Conservation (phyloP, 2,329 filamentous ascomycete species). For the Diaporthe vaccinii region DNA sequence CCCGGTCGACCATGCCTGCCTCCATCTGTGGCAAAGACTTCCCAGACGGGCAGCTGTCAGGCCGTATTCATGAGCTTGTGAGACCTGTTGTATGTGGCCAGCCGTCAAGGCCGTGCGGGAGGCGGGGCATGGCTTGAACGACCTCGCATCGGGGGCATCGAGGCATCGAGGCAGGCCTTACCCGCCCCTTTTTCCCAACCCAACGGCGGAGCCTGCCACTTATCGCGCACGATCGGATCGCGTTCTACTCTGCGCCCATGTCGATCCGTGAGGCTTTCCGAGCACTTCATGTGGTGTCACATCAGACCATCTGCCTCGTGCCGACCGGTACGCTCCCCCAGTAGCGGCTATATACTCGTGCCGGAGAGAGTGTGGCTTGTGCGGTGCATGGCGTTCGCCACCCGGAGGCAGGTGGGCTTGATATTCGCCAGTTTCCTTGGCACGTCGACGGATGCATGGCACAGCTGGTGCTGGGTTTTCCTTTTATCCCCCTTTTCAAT, state of each 20-base stretch:
- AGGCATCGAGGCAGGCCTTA: not conserved
- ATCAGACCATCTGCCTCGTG: conserved; percentile 13
- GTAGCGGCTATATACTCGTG: not conserved
- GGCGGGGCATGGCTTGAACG: not conserved
- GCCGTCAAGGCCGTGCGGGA: not conserved
- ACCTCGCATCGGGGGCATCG: not conserved
- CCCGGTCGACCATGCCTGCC: not conserved
- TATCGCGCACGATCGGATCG: not conserved
- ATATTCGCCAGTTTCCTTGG: not conserved
- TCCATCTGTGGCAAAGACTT: conserved; percentile 2
- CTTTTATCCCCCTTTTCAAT: not conserved
- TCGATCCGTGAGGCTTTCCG: not conserved
- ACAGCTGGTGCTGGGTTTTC: not conserved
- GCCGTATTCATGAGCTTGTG: conserved; percentile 4
- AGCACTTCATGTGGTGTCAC: conserved; percentile 6
- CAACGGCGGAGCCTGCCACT: not conserved
- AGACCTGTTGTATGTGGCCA: not conserved
- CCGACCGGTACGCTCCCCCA: not conserved
- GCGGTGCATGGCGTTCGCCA: not conserved
- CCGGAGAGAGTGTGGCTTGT: not conserved
- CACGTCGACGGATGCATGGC: not conserved
- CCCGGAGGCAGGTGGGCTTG: not conserved
- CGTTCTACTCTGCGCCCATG: not conserved
- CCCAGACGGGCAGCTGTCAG: conserved; percentile 16
- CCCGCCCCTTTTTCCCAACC: not conserved